Conservation (phyloP, 805 yeast genomes). For the Lipomyces chichibuensis region DNA sequence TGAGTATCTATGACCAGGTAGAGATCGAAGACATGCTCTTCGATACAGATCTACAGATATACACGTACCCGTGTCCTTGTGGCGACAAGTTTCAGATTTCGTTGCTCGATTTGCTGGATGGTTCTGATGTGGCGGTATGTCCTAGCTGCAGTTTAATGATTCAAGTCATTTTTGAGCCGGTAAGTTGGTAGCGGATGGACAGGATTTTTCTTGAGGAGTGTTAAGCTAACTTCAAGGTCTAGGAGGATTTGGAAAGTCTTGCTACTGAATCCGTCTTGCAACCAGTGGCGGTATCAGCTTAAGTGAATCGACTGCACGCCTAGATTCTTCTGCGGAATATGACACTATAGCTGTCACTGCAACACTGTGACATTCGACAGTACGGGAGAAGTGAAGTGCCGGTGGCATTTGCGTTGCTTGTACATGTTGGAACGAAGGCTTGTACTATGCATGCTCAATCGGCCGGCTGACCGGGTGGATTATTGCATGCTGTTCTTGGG, state of each 20-base stretch:
- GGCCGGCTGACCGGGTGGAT: neutral
- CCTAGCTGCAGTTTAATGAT: conserved; percentile 96
- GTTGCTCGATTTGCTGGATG: conserved; percentile 78
- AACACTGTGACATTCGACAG: neutral
- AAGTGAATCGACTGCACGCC: neutral
- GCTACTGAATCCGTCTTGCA: conserved; percentile 18
- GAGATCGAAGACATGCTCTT: conserved; percentile 96
- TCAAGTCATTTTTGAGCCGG: conserved; percentile 80
- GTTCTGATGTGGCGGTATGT: conserved; percentile 93
- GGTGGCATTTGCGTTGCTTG: neutral
- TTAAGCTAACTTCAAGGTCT: neutral
- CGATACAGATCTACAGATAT: conserved; percentile 77
- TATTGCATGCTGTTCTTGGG: neutral
- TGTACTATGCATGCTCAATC: neutral
- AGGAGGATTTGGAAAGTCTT: conserved; percentile 28
- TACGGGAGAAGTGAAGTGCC: neutral
- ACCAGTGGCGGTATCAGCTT: conserved; percentile 22
- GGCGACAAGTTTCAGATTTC: conserved; percentile 91
- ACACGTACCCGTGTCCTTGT: conserved; percentile 97
- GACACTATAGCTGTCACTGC: neutral
- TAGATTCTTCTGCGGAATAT: no score
- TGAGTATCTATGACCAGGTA: conserved; percentile 79
- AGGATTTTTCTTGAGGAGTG: neutral
- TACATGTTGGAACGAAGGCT: neutral
- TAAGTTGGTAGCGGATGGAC: conserved; percentile 12